These are phyloP conservation scores for Solanum peruvianum DNA, from an alignment of 257 asterid genomes.

Conservation along the genomic window DNA sequence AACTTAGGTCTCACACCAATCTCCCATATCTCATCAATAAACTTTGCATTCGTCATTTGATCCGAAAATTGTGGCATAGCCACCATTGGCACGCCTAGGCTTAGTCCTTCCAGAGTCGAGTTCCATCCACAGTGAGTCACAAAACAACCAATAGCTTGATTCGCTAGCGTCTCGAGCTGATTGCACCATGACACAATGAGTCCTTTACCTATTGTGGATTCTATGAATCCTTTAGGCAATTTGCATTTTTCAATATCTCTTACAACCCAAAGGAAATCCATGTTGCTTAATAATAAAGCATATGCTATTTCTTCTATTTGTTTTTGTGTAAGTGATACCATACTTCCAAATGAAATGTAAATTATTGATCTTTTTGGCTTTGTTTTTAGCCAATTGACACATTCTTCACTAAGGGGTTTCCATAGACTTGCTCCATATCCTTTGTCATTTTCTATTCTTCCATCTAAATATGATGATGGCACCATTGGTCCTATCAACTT, in stretches of 20 bases:
- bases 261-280: constrained; percentile 53
- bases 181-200: constrained; percentile 63
- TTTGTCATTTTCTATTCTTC: constrained; percentile 46
- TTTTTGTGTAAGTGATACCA: constrained; percentile 39
- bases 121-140: constrained; percentile 71
- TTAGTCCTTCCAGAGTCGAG: constrained; percentile 48
- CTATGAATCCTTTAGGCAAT: constrained; percentile 17
- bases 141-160: constrained; percentile 48
- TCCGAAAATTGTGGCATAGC: constrained; percentile 63
- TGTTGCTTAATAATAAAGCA: constrained; percentile 15
- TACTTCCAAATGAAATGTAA: constrained; percentile 71
- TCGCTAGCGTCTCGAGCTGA: constrained; percentile 45
- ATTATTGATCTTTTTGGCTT: constrained; percentile 37
- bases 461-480: constrained; percentile 57
- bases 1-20: constrained; percentile 49
- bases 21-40: constrained; percentile 48
- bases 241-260: constrained; percentile 38
- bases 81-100: constrained; percentile 56
- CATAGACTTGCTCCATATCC: constrained; percentile 69
- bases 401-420: constrained; percentile 47
- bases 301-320: constrained; percentile 46
- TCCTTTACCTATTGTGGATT: constrained; percentile 20
- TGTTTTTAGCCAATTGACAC: constrained; percentile 42
- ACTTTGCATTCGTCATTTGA: constrained; percentile 58
- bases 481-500: constrained; percentile 58